phyloP scores from a whole-genome alignment of 352 stramenopile species.

The Phytophthora palmivora region DNA sequence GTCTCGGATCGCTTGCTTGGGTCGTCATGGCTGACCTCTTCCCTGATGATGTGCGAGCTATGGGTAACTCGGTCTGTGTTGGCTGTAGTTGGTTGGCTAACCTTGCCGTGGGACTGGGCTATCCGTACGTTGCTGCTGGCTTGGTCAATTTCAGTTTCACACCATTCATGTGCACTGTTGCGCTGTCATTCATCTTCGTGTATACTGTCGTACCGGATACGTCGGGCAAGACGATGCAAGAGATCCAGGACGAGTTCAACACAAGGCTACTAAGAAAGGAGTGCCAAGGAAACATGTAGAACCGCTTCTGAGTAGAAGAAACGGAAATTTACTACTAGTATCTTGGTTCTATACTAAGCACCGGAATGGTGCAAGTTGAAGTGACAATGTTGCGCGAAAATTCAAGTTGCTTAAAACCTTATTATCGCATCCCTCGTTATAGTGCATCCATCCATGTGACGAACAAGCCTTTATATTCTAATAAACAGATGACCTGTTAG shows the following conservation, averaged over 20 bases:
- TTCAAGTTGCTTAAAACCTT: constrained; percentile 4
- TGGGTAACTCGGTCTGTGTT: constrained; percentile 28
- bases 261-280: constrained; percentile 27
- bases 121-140: constrained; percentile 35
- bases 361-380: constrained; percentile 9
- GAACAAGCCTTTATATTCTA: constrained; percentile 1
- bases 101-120: constrained; percentile 41
- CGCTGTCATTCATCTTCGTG: constrained; percentile 30
- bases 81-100: constrained; percentile 41
- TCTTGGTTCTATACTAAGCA: no score
- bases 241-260: constrained; percentile 42
- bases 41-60: constrained; percentile 33
- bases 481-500: constrained; percentile 8
- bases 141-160: constrained; percentile 38
- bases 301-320: no score
- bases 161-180: constrained; percentile 33
- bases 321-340: no score
- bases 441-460: neutral
- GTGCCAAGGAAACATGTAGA: no score
- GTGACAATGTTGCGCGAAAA: constrained; percentile 7
- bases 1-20: constrained; percentile 35
- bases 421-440: neutral
- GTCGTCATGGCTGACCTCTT: constrained; percentile 45
- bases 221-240: constrained; percentile 37
- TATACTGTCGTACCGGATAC: constrained; percentile 39